Conservation (phyloP, 495 filamentous ascomycete species). For the Aspergillus leporis region DNA sequence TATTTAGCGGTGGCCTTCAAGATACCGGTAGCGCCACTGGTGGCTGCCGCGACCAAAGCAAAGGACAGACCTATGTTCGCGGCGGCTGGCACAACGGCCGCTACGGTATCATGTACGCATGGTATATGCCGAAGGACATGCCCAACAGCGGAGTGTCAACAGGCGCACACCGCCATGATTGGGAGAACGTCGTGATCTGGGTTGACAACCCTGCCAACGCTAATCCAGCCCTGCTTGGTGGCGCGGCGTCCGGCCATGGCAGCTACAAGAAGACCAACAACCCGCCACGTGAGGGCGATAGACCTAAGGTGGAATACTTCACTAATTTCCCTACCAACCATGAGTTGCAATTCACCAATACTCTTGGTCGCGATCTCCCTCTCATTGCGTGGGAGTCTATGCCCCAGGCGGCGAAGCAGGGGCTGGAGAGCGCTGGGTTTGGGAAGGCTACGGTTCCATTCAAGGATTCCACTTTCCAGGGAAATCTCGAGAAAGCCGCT, state of each 20-base stretch:
- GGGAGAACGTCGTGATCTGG: slow-evolving; percentile 16
- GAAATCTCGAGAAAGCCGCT: slow-evolving; percentile 7
- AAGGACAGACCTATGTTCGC: slow-evolving; percentile 12
- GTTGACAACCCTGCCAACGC: slow-evolving; percentile 4
- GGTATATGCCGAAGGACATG: slow-evolving; percentile 16
- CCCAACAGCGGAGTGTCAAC: slow-evolving; percentile 2
- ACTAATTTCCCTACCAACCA: slow-evolving; percentile 11
- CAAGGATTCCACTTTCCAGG: slow-evolving; percentile 8
- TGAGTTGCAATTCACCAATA: slow-evolving; percentile 11
- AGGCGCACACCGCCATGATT: slow-evolving; percentile 11
- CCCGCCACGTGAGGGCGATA: slow-evolving; percentile 1
- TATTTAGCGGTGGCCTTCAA: slow-evolving; percentile 4
- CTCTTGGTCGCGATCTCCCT: slow-evolving; percentile 6
- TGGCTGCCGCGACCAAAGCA: slow-evolving; percentile 10
- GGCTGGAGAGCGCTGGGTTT: slow-evolving; percentile 4
- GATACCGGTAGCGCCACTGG: slow-evolving; percentile 11
- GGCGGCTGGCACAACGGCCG: slow-evolving; percentile 10
- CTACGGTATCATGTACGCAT: slow-evolving; percentile 14
- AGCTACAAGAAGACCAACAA: slow-evolving; percentile 7
- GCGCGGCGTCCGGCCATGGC: slow-evolving; percentile 9
- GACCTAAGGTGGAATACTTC: slow-evolving; percentile 12
- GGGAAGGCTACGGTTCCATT: slow-evolving; percentile 11
- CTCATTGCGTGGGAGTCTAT: slow-evolving; percentile 12
- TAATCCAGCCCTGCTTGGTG: slow-evolving; percentile 7
- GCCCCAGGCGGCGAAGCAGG: neutral